Percentiles rank a stretch among this genome's conserved stretches.
Evolutionary conservation across 73 alveolate species (phyloP).

Genomic region (Breviolum minutum): DNA sequence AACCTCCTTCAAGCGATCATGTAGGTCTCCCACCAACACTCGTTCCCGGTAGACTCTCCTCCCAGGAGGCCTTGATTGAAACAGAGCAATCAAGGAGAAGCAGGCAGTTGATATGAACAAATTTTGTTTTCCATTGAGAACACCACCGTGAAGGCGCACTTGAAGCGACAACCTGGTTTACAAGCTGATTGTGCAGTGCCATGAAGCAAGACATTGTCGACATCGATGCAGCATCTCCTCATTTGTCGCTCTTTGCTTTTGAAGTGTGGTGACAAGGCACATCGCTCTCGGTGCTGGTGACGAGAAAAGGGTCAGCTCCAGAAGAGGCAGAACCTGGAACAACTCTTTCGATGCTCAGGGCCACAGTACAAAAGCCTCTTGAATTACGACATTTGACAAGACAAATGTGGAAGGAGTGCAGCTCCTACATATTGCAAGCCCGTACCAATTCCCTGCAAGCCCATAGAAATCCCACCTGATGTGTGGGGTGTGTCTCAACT

Average conservation of each 20-base stretch:
- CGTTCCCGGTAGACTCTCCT: slow-evolving; percentile 46
- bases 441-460: too few species aligned
- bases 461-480: too few species aligned
- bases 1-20: background rate
- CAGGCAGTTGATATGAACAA: background rate
- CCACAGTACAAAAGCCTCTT: too few species aligned
- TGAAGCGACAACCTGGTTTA: background rate
- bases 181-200: too few species aligned
- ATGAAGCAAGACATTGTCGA: too few species aligned
- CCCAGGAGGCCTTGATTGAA: background rate
- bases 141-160: slow-evolving; percentile 8
- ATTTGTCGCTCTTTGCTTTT: too few species aligned
- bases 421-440: too few species aligned
- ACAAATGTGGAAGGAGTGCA: too few species aligned
- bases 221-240: too few species aligned
- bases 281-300: background rate
- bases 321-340: background rate
- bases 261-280: background rate
- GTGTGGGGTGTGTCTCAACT: too few species aligned
- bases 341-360: background rate
- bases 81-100: background rate
- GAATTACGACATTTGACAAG: too few species aligned
- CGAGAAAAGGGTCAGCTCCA: slow-evolving; percentile 8
- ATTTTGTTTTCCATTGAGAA: background rate
- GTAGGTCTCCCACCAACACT: slow-evolving; percentile 16